Conservation (phyloP, 768 basidiomycete genomes). For the Cantharellus cinnabarinus region DNA sequence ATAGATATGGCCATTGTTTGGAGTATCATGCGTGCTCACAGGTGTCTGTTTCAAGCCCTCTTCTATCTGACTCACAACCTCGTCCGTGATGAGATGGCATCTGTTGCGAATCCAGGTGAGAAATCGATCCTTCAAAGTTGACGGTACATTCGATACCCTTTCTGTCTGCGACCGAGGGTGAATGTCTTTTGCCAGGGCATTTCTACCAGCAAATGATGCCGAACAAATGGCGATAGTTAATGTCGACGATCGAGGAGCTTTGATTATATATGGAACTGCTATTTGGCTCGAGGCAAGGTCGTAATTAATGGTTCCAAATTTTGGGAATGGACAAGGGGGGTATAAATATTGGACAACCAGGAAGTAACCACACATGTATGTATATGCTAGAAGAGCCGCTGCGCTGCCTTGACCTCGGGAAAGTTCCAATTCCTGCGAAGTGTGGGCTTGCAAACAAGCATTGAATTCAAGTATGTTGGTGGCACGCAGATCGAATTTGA, state of each 20-base stretch:
- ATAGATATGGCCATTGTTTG: background rate
- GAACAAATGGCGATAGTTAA: background rate
- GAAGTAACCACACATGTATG: too few species aligned
- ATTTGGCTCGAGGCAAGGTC: too few species aligned
- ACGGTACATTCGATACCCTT: conserved; percentile 22
- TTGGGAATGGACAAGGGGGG: too few species aligned
- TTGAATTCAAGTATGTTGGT: too few species aligned
- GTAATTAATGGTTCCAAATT: too few species aligned
- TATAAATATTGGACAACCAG: too few species aligned
- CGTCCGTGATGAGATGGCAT: conserved; percentile 70
- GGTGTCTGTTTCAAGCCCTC: conserved; percentile 48
- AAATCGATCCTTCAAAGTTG: background rate
- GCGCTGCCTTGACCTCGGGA: too few species aligned
- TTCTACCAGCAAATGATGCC: background rate
- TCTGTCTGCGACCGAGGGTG: conserved; percentile 28
- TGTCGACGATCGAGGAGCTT: background rate
- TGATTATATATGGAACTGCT: too few species aligned
- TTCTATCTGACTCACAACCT: conserved; percentile 43
- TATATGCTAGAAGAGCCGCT: too few species aligned
- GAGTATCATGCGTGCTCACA: conserved; percentile 18
- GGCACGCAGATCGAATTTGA: too few species aligned
- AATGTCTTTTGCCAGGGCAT: conserved; percentile 93
- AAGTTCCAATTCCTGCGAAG: too few species aligned
- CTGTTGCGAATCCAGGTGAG: conserved; percentile 3
- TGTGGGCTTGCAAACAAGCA: too few species aligned